These are phyloP conservation scores for Penstemon davidsonii DNA, from an alignment of 257 asterid genomes.

Conservation along the genomic window DNA sequence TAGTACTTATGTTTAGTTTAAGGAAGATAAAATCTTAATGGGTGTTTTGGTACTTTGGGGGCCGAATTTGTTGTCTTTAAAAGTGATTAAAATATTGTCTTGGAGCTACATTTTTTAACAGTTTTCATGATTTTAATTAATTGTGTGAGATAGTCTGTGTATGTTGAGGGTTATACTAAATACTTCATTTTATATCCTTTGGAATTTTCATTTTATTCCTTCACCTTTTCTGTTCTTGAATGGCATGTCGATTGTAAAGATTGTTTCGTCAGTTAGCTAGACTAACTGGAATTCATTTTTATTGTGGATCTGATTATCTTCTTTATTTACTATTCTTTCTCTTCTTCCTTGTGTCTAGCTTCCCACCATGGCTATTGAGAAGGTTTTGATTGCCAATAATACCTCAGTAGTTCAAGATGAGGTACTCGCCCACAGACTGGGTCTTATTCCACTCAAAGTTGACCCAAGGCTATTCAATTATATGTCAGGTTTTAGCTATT, in stretches of 20 bases:
- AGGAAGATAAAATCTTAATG: not conserved
- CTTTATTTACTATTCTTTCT: constrained; percentile 9
- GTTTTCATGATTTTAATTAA: not conserved
- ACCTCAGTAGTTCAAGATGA: constrained; percentile 95
- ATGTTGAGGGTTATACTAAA: not conserved
- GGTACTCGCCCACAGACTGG: constrained; percentile 92
- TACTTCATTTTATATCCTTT: constrained; percentile 13
- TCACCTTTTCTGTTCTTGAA: not conserved
- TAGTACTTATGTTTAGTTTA: not conserved
- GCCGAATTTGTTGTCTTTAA: not conserved
- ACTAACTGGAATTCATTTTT: constrained; percentile 8
- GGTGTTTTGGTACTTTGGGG: not conserved
- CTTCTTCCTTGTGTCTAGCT: constrained; percentile 44
- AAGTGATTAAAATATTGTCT: not conserved
- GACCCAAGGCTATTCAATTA: constrained; percentile 82
- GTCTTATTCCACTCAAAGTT: constrained; percentile 81
- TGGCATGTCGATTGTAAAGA: not conserved
- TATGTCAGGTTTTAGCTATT: constrained; percentile 63
- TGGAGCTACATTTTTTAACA: constrained; percentile 4
- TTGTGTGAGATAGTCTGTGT: constrained; percentile 5
- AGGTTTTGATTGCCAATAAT: constrained; percentile 86
- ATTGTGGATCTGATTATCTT: constrained; percentile 2
- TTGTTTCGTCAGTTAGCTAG: not conserved
- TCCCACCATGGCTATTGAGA: constrained; percentile 96
- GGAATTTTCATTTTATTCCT: not conserved